Base-by-base conservation (phyloP, 1,139 yeast species). In the Keqinozyma sinolaborantium region DNA sequence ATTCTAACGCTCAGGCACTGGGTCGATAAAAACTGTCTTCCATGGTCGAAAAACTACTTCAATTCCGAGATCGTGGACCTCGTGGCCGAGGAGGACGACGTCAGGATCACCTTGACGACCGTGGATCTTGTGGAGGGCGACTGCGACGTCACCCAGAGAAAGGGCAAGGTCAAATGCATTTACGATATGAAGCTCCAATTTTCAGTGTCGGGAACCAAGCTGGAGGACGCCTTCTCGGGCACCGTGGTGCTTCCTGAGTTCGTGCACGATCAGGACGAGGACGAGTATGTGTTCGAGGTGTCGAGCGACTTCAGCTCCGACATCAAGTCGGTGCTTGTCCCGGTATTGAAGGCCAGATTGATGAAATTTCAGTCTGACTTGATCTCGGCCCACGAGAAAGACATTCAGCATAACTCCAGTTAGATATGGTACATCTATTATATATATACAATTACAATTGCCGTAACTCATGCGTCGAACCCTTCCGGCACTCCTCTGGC, bases 401-500 rank as follows among this genome's bases (percentile, higher is more conserved):
- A 76, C 42, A 69, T 79, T 33, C 81, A 77, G 51, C 76, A 74
- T 46, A 55, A n/a, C n/a, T n/a, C 57, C 30, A 49, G 66, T n/a
- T 42, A 39, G 23, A 35, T 31, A 10, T 25, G n/a, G 14, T 30
- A 23, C 20, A 25, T 23, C 24, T 24, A 29, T 29, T 26, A 16
- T 14, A 14, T 14, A 15, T 14, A 26, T 12, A 6, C 14, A 16
- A 9, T 16, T 5, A 25, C n/a, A n/a, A n/a, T n/a, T 24, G 27
- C 25, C 31, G 23, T 14, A 30, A 14, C 20, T 26, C 26, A 48
- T 23, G 42, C 48, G 30, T 55, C 72, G 58, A 87, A 87, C 3
- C 95, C 95, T 32, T 80, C 83, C 0, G 97, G 97, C 4, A 88
- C 96, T 4, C 95, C 97, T 39, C 73, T 73, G 0, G 96, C 96